Percentiles rank a stretch among this genome's conserved stretches.
phyloP scores from a whole-genome alignment of 257 asterid species.

The Penstemon newberryi region DNA sequence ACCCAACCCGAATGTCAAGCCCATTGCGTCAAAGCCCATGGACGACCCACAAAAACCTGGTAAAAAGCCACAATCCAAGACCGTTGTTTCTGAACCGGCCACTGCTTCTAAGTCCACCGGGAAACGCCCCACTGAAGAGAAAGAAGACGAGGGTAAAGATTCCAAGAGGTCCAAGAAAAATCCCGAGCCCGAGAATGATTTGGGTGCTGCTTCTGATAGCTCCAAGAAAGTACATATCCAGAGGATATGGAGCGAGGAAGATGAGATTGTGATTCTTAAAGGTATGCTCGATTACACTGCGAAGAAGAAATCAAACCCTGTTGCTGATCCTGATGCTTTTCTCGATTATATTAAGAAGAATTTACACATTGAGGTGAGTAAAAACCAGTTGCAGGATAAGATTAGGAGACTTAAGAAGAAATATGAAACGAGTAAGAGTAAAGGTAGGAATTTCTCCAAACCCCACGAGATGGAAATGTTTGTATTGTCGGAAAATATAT shows the following conservation, averaged over 20 bases:
- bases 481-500: slow-evolving; percentile 44
- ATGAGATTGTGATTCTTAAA: slow-evolving; percentile 52
- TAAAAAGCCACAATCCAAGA: slow-evolving; percentile 38
- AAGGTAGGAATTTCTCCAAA: slow-evolving; percentile 37
- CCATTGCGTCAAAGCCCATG: slow-evolving; percentile 40
- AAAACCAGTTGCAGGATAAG: slow-evolving; percentile 58
- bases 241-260: slow-evolving; percentile 67
- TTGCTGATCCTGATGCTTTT: slow-evolving; percentile 43
- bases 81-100: slow-evolving; percentile 21
- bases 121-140: slow-evolving; percentile 43
- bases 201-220: slow-evolving; percentile 26
- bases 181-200: slow-evolving; percentile 27
- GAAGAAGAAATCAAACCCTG: slow-evolving; percentile 43
- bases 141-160: slow-evolving; percentile 35
- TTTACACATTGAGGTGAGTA: slow-evolving; percentile 41
- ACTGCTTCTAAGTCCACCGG: slow-evolving; percentile 31
- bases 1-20: slow-evolving; percentile 37
- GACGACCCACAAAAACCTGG: slow-evolving; percentile 3
- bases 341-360: slow-evolving; percentile 48
- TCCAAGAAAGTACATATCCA: slow-evolving; percentile 44
- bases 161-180: slow-evolving; percentile 52
- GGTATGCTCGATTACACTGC: slow-evolving; percentile 52
- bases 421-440: slow-evolving; percentile 47
- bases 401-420: slow-evolving; percentile 56
- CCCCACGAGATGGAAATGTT: slow-evolving; percentile 51